phyloP scores from a whole-genome alignment of 495 filamentous ascomycete genomes.

The Penicillium samsonianum region DNA sequence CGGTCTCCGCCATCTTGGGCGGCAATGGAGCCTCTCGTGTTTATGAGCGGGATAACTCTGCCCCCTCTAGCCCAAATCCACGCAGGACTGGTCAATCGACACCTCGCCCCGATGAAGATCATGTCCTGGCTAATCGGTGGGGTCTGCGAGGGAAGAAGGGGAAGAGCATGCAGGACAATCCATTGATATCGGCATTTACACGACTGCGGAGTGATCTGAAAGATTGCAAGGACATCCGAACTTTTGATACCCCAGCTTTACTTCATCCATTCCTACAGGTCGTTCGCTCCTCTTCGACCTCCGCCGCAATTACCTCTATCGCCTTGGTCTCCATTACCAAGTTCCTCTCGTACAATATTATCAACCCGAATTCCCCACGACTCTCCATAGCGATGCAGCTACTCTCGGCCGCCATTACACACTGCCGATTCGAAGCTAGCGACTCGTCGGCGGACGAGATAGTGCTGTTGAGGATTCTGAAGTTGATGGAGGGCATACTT shows the following conservation, averaged over 20 bases:
- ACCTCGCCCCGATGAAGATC: conserved; percentile 46
- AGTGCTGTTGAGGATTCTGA: conserved; percentile 87
- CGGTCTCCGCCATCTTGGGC: conserved; percentile 92
- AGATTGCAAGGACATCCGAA: conserved; percentile 88
- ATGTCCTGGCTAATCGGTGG: conserved; percentile 68
- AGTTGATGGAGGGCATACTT: conserved; percentile 97
- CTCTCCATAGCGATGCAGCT: conserved; percentile 92
- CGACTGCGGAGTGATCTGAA: conserved; percentile 85
- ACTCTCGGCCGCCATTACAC: conserved; percentile 90
- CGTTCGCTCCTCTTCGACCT: conserved; percentile 93
- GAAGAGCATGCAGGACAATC: conserved; percentile 98
- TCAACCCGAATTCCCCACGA: conserved; percentile 77
- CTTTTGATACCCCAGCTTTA: conserved; percentile 85
- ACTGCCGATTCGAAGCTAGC: conserved; percentile 96
- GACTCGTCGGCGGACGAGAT: conserved; percentile 94
- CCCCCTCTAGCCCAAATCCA: conserved; percentile 42
- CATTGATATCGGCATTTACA: conserved; percentile 92
- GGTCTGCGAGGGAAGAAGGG: conserved; percentile 94
- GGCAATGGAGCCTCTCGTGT: conserved; percentile 61
- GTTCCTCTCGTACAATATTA: conserved; percentile 93
- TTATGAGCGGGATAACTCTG: conserved; percentile 45
- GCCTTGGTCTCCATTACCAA: conserved; percentile 95
- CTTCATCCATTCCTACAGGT: conserved; percentile 97
- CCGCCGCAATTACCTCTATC: conserved; percentile 92
- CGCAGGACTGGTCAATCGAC: conserved; percentile 31